phyloP scores from a whole-genome alignment of 2,329 filamentous ascomycete genomes.

The Diaporthe australafricana region DNA sequence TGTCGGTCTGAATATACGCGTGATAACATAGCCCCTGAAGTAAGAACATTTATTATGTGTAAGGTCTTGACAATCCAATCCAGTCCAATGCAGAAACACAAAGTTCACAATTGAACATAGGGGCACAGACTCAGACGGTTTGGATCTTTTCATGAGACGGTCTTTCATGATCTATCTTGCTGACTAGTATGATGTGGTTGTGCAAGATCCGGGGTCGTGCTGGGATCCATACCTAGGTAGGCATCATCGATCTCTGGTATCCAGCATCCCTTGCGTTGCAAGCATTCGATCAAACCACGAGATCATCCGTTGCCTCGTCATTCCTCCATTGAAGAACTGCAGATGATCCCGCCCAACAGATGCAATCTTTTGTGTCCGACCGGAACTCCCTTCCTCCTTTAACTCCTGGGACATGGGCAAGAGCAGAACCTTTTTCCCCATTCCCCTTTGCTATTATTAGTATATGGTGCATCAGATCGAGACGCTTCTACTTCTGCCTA shows the following conservation, averaged over 20 bases:
- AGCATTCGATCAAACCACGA: background rate
- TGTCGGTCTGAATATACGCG: no score
- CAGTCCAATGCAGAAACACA: no score
- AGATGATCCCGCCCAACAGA: background rate
- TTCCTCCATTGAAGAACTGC: background rate
- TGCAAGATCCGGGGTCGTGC: background rate
- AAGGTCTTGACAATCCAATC: no score
- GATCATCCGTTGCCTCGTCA: no score
- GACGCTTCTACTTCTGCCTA: background rate
- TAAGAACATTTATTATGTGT: no score
- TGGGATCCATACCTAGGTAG: background rate
- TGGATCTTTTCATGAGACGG: background rate
- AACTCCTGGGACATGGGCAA: conserved; percentile 4
- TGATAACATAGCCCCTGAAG: no score
- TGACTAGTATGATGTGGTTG: background rate
- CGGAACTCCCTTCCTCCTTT: background rate
- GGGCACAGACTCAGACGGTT: background rate
- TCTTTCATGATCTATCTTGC: conserved; percentile 3
- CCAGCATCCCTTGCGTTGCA: background rate
- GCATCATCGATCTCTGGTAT: background rate
- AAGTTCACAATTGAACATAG: background rate
- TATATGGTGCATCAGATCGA: background rate
- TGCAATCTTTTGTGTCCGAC: conserved; percentile 12
- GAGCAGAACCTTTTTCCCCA: background rate
- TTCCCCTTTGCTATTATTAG: no score